Base-by-base conservation (phyloP, 106 monocot species). In the Allium cepa region DNA sequence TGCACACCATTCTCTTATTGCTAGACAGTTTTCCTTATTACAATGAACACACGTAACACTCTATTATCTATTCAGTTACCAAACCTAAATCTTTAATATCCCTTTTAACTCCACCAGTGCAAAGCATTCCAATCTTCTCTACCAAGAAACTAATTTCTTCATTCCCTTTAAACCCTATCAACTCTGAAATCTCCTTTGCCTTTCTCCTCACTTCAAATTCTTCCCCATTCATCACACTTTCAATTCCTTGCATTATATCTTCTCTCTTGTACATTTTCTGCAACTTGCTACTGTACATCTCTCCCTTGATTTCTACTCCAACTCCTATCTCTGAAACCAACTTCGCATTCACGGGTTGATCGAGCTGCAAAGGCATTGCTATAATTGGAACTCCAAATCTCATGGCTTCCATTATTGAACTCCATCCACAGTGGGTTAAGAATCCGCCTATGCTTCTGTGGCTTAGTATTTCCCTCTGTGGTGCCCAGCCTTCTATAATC, bases 401-500 rank as follows among this genome's bases (percentile, higher is more conserved):
- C 77, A 87, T 77, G 47, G 53, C 80, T 53, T 87, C 87, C 80
- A 83, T 51, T 49, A 87, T 67, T n/a, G 83, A 83, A 57, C 83
- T 78, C 87, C 80, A 83, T 59, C 87, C 87, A 60, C 87, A 83
- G 60, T 87, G 87, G 10, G 77, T 80, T 71, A 87, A 27, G 60
- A 87, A 83, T 12, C 70, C 80, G 0, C 84, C 88, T 10, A 77
- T 59, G 68, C 79, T 73, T 4, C 74, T 64, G 26, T 87, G 84
- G 10, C 50, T 55, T 57, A 87, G 71, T 14, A 92, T 85, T 50
- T 55, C 72, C 58, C 69, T 70, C 61, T 92, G 91, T 17, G 87
- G 83, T 16, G 82, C 87, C 87, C 87, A 92, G 1, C 84, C 87
- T 56, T 82, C 72, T 52, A 82, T 49, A 12, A 92, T 70, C 79